These are phyloP conservation scores for Megacollybia platyphylla DNA, from an alignment of 1,284 basidiomycete genomes.

Conservation along the genomic window DNA sequence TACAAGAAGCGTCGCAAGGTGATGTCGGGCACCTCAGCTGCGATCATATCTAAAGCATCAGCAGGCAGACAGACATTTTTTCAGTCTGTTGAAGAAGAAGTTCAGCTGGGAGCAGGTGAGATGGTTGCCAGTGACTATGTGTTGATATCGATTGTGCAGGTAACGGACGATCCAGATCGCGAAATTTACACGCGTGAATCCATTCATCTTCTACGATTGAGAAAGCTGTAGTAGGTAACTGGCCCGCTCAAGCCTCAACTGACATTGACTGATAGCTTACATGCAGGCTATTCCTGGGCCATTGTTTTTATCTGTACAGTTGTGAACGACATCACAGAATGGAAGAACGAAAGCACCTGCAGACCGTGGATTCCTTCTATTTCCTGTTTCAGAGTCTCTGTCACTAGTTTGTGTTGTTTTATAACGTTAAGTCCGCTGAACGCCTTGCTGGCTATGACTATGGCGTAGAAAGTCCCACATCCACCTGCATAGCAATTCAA, in stretches of 20 bases:
- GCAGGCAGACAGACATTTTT: constrained; percentile 88
- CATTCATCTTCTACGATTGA: constrained; percentile 41
- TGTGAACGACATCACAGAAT: not conserved
- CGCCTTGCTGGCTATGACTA: constrained; percentile 71
- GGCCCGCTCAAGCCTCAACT: too few species aligned
- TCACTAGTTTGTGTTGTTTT: constrained; percentile 93
- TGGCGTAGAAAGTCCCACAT: constrained; percentile 94
- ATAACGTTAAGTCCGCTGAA: constrained; percentile 84
- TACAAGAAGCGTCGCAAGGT: constrained; percentile 93
- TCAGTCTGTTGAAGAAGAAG: constrained; percentile 67
- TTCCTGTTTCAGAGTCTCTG: constrained; percentile 78
- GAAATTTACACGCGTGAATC: constrained; percentile 37
- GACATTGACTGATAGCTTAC: too few species aligned
- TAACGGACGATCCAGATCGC: constrained; percentile 37
- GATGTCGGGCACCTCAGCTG: constrained; percentile 2
- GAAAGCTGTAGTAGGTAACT: constrained; percentile 11
- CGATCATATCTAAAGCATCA: not conserved
- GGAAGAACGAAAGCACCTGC: constrained; percentile 47
- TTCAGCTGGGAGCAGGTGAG: constrained; percentile 69
- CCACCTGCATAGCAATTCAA: constrained; percentile 47
- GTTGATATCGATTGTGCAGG: constrained; percentile 18
- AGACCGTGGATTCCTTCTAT: constrained; percentile 90
- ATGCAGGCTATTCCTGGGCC: constrained; percentile 10
- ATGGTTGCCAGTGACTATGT: not conserved
- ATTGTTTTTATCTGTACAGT: constrained; percentile 25